Evolutionary conservation across 805 yeast species (phyloP).

Genomic region (Saccharomycopsis sp.): DNA sequence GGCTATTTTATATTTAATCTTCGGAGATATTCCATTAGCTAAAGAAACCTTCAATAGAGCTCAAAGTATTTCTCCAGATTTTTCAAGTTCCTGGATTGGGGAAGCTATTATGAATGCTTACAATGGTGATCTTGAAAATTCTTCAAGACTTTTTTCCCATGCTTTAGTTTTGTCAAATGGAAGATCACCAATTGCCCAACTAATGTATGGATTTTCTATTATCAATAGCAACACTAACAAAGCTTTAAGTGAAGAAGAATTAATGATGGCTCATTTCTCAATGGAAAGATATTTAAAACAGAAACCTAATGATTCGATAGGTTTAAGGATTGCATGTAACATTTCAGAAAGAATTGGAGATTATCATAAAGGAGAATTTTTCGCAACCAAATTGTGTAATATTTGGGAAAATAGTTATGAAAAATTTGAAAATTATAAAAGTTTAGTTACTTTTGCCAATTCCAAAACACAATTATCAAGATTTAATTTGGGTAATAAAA

Average conservation of each 20-base stretch:
- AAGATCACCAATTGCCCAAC: constrained; percentile 52
- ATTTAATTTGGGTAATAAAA: constrained; percentile 47
- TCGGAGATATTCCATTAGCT: constrained; percentile 65
- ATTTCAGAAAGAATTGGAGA: constrained; percentile 63
- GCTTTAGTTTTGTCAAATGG: constrained; percentile 74
- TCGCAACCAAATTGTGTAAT: constrained; percentile 36
- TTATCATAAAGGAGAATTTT: constrained; percentile 40
- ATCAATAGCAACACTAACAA: constrained; percentile 36
- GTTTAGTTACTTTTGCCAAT: constrained; percentile 40
- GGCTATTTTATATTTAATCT: constrained; percentile 62
- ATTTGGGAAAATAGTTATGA: constrained; percentile 50
- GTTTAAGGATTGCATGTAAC: constrained; percentile 43
- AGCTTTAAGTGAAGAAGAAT: constrained; percentile 52
- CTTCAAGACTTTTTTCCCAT: constrained; percentile 59
- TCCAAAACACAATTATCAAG: constrained; percentile 68
- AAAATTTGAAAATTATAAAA: constrained; percentile 35
- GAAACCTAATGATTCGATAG: constrained; percentile 47
- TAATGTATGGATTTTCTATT: constrained; percentile 56
- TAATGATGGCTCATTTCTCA: constrained; percentile 58
- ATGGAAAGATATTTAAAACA: constrained; percentile 53
- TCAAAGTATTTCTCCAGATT: constrained; percentile 73
- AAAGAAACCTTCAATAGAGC: constrained; percentile 61
- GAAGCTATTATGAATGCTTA: constrained; percentile 56
- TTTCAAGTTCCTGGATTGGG: constrained; percentile 74
- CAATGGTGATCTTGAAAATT: constrained; percentile 37